Conservation (phyloP, 768 basidiomycete species). For the Panellus pusillus region DNA sequence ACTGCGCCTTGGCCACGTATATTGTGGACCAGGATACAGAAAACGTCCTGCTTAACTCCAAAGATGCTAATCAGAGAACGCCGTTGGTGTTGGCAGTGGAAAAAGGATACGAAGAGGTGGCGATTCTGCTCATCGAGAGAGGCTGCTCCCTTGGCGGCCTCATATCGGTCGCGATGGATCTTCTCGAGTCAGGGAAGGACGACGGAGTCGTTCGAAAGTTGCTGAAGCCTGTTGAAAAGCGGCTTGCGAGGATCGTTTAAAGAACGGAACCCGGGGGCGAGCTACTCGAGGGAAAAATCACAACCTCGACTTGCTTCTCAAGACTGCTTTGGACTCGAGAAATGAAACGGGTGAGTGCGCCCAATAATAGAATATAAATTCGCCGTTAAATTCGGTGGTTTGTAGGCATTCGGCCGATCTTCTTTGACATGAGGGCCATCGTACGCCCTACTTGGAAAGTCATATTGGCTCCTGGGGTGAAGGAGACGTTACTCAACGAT, state of each 20-base stretch:
- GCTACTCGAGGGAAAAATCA: not conserved
- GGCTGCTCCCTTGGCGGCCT: no score
- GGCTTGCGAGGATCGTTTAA: not conserved
- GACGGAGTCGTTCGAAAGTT: not conserved
- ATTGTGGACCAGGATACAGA: conserved; percentile 2
- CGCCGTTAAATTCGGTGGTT: not conserved
- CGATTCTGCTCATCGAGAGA: not conserved
- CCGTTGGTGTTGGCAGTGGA: not conserved
- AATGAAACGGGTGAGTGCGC: not conserved
- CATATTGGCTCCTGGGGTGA: conserved; percentile 84
- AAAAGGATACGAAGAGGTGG: not conserved
- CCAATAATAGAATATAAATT: not conserved
- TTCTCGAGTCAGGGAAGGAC: not conserved
- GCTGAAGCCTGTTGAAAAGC: not conserved
- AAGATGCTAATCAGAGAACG: not conserved
- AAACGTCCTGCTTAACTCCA: not conserved
- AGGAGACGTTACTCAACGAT: conserved; percentile 84
- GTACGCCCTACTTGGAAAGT: conserved; percentile 80
- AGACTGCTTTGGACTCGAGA: not conserved
- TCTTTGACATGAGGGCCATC: not conserved
- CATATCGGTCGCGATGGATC: not conserved
- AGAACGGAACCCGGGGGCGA: not conserved
- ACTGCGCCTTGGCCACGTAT: not conserved
- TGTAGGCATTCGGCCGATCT: not conserved
- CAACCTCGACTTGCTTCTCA: not conserved